Base-by-base conservation (phyloP, 352 stramenopile species). In the Peronospora tabacina region DNA sequence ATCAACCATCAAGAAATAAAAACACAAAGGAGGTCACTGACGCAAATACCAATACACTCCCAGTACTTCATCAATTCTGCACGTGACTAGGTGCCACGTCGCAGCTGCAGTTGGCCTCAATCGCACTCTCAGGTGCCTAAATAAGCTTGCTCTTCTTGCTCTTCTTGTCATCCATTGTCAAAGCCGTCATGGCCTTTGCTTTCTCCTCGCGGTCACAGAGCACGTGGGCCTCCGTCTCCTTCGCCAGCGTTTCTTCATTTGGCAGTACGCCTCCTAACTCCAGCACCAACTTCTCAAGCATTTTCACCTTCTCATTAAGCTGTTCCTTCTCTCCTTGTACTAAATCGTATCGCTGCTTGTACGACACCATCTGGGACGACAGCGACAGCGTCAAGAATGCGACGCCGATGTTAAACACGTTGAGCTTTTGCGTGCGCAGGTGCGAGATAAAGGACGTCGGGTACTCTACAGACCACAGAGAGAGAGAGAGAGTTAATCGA, bases 401-500 rank as follows among this genome's bases (percentile, higher is more conserved):
- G 10, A 92, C 58, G 33, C 82, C 79, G 41, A 92, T 85, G 66
- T 90, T 90, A 57, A 90, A 92, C 57, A 87, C 71, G 43, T 89
- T 92, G 40, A 90, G 65, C 55, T 88, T 88, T 58, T 92, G 75
- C 16, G 66, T 87, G 55, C 66, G 66, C 44, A 90, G 47, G 52
- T 92, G 76, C 35, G 74, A 82, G 42, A 90, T 49, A 60, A 92
- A 92, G 38, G 78, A 90, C 52, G 65, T 87, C 26, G 82, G 82
- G 65, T 92, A 92, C 49, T 82, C 77, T 85, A 40, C 20, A 42
- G 10, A 15, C 40, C 13, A 8, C 22, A 44, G n/a, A n/a, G n/a
- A n/a, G n/a, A n/a, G n/a, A n/a, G n/a, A 13, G 11, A 7, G 33
- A 15, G 15, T 46, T 43, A 52, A 16, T 10, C 13, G 2, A 22